These are phyloP conservation scores for Peronospora farinosa DNA, from an alignment of 352 stramenopile genomes.

Conservation along the genomic window DNA sequence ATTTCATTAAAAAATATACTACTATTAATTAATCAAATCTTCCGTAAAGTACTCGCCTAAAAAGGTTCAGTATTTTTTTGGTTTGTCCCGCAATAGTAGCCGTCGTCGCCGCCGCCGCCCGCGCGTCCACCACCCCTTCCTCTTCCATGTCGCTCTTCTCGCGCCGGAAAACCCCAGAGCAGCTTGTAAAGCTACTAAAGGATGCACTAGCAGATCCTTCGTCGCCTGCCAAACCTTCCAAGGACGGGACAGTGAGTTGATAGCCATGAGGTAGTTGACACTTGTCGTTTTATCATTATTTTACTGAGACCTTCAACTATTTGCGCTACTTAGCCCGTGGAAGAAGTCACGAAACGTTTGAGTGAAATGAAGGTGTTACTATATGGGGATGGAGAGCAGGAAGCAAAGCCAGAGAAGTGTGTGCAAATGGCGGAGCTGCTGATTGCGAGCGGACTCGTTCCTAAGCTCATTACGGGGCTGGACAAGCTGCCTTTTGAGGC, in stretches of 20 bases:
- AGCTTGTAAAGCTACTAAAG: conserved; percentile 77
- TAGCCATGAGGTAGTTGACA: background rate
- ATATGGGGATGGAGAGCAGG: conserved; percentile 56
- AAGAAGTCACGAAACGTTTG: conserved; percentile 76
- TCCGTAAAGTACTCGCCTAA: too few species aligned
- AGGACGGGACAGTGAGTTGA: conserved; percentile 45
- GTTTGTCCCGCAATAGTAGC: background rate
- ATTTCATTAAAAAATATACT: too few species aligned
- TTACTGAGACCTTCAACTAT: background rate
- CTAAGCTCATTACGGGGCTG: conserved; percentile 59
- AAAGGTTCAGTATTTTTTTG: background rate
- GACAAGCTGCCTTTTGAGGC: conserved; percentile 80
- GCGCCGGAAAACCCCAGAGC: conserved; percentile 71
- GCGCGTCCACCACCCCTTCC: background rate
- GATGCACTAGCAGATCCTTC: conserved; percentile 57
- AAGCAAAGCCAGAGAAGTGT: conserved; percentile 75
- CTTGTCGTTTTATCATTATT: background rate
- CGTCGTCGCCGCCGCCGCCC: background rate
- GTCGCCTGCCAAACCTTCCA: conserved; percentile 43
- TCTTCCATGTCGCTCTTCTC: conserved; percentile 61
- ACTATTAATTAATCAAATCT: too few species aligned
- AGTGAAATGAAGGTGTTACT: conserved; percentile 34
- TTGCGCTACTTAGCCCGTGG: conserved; percentile 27
- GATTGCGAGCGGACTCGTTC: conserved; percentile 61
- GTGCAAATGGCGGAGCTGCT: conserved; percentile 70